phyloP scores from a whole-genome alignment of 331 rosid genomes.

The Prunus yedoensis region DNA sequence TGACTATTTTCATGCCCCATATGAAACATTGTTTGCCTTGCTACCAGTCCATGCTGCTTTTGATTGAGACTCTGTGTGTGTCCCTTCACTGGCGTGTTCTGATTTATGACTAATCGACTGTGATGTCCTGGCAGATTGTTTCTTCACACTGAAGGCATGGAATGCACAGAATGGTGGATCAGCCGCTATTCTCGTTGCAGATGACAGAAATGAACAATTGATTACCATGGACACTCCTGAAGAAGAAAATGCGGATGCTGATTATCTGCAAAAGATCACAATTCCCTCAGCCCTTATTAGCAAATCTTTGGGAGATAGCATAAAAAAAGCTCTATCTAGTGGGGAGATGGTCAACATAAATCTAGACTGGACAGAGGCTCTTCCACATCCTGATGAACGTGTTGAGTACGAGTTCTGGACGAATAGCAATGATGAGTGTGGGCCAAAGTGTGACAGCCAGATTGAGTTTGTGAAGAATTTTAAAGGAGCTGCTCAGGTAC shows the following conservation, averaged over 20 bases:
- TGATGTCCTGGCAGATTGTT: conserved; percentile 69
- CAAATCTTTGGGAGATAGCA: conserved; percentile 74
- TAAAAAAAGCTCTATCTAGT: conserved; percentile 61
- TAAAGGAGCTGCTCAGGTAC: conserved; percentile 89
- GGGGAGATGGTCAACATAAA: conserved; percentile 72
- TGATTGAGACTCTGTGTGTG: background rate
- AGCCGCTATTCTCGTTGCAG: conserved; percentile 91
- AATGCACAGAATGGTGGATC: conserved; percentile 95
- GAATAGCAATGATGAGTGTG: conserved; percentile 93
- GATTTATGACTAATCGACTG: background rate
- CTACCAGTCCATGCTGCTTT: background rate
- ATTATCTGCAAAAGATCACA: conserved; percentile 64
- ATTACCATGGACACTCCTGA: conserved; percentile 98
- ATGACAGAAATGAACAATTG: conserved; percentile 62
- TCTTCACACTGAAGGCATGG: conserved; percentile 96
- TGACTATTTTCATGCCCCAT: background rate
- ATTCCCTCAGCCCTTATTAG: conserved; percentile 90
- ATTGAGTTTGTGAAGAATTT: conserved; percentile 71
- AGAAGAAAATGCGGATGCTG: conserved; percentile 58
- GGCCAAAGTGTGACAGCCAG: conserved; percentile 82
- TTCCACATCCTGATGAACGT: conserved; percentile 97
- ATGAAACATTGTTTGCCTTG: background rate
- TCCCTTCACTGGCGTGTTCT: background rate
- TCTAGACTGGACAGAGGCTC: conserved; percentile 98
- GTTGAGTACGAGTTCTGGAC: conserved; percentile 98